These are phyloP conservation scores for Aechmea fasciata DNA, from an alignment of 176 grass and related monocot genomes.

Conservation along the genomic window DNA sequence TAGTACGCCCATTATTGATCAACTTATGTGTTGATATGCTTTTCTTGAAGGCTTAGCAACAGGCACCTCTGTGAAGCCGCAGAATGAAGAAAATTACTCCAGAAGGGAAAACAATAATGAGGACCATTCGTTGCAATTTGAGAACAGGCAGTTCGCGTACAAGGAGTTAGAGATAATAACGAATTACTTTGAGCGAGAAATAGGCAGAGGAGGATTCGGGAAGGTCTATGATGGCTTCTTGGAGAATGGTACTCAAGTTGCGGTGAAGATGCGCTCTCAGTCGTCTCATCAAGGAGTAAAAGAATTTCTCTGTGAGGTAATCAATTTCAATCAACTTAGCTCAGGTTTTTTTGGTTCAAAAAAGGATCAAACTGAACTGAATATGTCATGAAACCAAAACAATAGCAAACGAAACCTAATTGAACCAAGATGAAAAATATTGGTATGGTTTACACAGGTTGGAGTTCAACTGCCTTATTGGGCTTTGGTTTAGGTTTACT, in stretches of 20 bases:
- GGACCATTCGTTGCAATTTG: slow-evolving; percentile 3
- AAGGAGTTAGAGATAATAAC: slow-evolving; percentile 9
- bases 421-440: too few species aligned
- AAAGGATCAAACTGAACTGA: too few species aligned
- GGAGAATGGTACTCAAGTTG: slow-evolving; percentile 14
- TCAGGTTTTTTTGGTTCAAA: too few species aligned
- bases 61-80: background rate
- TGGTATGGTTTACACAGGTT: too few species aligned
- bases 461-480: too few species aligned
- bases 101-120: background rate
- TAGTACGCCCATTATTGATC: too few species aligned
- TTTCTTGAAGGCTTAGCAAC: background rate
- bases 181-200: background rate
- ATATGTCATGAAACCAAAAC: too few species aligned
- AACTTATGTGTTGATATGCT: background rate
- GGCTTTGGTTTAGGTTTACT: too few species aligned
- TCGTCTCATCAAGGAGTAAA: slow-evolving; percentile 13
- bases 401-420: too few species aligned
- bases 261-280: slow-evolving; percentile 15
- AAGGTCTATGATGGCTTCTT: slow-evolving; percentile 13
- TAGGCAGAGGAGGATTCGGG: slow-evolving; percentile 20
- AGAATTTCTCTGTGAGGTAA: slow-evolving; percentile 21
- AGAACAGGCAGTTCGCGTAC: slow-evolving; percentile 4
- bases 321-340: background rate
- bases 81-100: background rate